Percentiles rank a stretch among this genome's conserved stretches.
phyloP scores from a whole-genome alignment of 108 stramenopile species.

The Poteriospumella lacustris region DNA sequence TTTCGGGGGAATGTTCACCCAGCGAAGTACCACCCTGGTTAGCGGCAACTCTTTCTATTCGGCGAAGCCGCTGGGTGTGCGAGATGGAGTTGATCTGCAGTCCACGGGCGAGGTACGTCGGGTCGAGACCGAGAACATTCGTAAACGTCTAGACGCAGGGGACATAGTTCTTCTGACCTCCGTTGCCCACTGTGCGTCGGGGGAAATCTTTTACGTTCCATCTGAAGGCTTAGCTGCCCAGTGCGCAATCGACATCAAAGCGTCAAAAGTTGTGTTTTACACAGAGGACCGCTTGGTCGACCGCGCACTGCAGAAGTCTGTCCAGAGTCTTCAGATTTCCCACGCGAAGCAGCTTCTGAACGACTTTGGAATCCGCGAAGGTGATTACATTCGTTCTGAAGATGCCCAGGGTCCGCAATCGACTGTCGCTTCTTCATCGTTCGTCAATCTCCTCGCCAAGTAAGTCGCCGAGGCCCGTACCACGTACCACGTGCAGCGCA shows the following conservation, averaged over 20 bases:
- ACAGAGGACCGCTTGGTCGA: slow-evolving; percentile 61
- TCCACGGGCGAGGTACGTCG: slow-evolving; percentile 75
- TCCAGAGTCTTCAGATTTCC: slow-evolving; percentile 66
- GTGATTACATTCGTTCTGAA: neutral
- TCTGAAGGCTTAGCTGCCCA: slow-evolving; percentile 70
- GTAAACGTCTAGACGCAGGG: slow-evolving; percentile 64
- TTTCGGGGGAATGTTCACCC: slow-evolving; percentile 3
- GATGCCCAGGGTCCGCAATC: too few relatives aligned
- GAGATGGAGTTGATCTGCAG: slow-evolving; percentile 32
- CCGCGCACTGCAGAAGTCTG: slow-evolving; percentile 50
- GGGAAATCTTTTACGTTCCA: slow-evolving; percentile 87
- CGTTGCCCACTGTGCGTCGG: slow-evolving; percentile 76
- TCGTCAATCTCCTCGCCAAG: too few relatives aligned
- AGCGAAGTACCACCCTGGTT: slow-evolving; percentile 57
- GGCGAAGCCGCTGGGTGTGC: slow-evolving; percentile 44
- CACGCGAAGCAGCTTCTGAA: slow-evolving; percentile 67
- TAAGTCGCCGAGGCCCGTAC: too few relatives aligned
- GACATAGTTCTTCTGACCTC: slow-evolving; percentile 84
- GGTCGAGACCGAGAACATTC: slow-evolving; percentile 77
- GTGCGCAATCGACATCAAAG: slow-evolving; percentile 68
- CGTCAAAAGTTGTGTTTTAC: slow-evolving; percentile 80
- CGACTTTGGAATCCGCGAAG: neutral
- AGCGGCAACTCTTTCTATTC: slow-evolving; percentile 56
- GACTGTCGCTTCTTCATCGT: too few relatives aligned
- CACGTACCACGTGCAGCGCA: too few relatives aligned